A percentile compares a stretch with the other conserved stretches of the same genome.
Evolutionary conservation across 345 rosid species (phyloP).

Genomic region (Murraya koenigii): DNA sequence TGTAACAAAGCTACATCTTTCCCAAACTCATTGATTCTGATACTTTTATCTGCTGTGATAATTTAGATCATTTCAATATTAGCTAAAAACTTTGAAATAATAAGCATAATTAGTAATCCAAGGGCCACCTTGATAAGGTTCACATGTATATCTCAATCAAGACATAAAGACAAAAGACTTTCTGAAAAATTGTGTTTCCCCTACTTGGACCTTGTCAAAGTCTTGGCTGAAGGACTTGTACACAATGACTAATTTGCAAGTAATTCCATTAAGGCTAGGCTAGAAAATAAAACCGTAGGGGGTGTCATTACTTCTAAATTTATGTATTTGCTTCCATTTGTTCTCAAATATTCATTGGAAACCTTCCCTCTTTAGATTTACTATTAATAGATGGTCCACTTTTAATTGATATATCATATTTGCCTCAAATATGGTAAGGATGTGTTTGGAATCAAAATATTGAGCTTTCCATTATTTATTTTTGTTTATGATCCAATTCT

Average conservation of each 20-base stretch:
- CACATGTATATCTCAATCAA: neutral
- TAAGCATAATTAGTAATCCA: neutral
- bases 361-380: conserved; percentile 7
- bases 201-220: neutral
- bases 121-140: neutral
- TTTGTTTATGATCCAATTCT: too few relatives aligned
- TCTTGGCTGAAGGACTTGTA: neutral
- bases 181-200: neutral
- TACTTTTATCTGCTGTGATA: neutral
- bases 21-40: neutral
- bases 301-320: neutral
- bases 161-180: neutral
- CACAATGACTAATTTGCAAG: neutral
- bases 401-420: neutral
- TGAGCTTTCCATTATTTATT: neutral
- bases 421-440: neutral
- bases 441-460: conserved; percentile 5
- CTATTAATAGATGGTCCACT: neutral
- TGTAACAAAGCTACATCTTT: neutral
- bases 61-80: too few relatives aligned
- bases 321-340: neutral
- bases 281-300: neutral
- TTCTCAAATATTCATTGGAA: neutral
- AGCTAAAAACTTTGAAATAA: neutral
- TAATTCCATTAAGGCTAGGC: neutral